phyloP scores from a whole-genome alignment of 495 filamentous ascomycete genomes.

The Rhypophila decipiens region DNA sequence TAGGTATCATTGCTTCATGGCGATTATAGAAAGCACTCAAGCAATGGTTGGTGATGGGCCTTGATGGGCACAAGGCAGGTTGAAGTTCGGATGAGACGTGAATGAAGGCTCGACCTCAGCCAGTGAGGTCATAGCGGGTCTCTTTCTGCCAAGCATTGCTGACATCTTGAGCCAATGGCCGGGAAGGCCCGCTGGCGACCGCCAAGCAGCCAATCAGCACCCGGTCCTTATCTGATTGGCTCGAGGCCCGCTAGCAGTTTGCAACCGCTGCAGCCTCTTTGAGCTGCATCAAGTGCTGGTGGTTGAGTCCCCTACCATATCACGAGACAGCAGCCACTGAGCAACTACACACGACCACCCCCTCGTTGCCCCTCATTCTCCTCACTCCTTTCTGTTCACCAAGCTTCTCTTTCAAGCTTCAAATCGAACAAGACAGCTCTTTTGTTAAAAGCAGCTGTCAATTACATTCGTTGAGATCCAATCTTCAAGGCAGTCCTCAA shows the following conservation, averaged over 20 bases:
- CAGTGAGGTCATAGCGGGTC: slow-evolving; percentile 14
- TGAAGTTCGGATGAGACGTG: background rate
- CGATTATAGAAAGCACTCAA: no score
- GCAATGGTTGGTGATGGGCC: no score
- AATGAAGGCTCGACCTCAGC: background rate
- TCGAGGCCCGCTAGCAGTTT: background rate
- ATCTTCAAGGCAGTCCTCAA: background rate
- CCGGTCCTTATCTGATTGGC: background rate
- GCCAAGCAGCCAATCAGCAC: background rate
- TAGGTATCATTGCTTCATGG: slow-evolving; percentile 25
- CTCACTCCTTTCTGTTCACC: background rate
- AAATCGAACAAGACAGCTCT: slow-evolving; percentile 2
- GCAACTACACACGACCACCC: background rate
- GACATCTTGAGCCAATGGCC: background rate
- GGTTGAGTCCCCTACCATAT: no score
- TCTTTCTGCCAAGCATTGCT: background rate
- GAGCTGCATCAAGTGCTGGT: background rate
- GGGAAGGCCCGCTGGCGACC: background rate
- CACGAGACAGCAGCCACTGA: background rate
- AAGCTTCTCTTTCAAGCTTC: background rate
- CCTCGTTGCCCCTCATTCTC: background rate
- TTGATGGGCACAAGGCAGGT: background rate
- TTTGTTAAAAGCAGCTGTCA: no score
- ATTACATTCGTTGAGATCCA: background rate
- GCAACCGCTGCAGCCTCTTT: background rate